A percentile compares a stretch with the other conserved stretches of the same genome.
Conservation (phyloP, 495 filamentous ascomycete species). For the Bombardia bombarda region DNA sequence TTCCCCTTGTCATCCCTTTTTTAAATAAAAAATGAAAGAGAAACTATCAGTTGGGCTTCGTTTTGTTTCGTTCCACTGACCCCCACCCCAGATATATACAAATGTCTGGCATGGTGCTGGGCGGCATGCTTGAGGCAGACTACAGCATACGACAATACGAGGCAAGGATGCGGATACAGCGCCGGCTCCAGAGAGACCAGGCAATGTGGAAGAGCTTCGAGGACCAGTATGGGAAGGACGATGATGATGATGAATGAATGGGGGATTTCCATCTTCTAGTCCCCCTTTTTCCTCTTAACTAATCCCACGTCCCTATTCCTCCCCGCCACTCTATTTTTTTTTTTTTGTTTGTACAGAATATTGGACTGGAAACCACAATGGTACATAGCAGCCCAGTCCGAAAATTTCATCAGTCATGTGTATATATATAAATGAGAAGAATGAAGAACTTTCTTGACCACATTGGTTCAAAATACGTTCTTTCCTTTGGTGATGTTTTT, state of each 20-base stretch:
- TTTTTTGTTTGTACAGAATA: no score
- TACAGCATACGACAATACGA: slow-evolving; percentile 61
- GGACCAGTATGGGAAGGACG: slow-evolving; percentile 29
- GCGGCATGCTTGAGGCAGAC: slow-evolving; percentile 80
- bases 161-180: slow-evolving; percentile 52
- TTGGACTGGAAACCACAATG: no score
- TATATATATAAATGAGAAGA: no score
- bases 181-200: slow-evolving; percentile 52
- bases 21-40: background rate
- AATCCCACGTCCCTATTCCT: background rate
- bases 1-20: background rate
- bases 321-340: background rate
- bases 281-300: background rate
- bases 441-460: no score
- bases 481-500: no score
- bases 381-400: no score
- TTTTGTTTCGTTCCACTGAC: no score
- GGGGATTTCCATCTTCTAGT: no score
- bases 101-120: slow-evolving; percentile 80
- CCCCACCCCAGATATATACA: slow-evolving; percentile 71
- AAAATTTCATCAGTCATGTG: background rate
- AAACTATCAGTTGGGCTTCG: no score
- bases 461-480: no score
- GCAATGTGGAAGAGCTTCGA: slow-evolving; percentile 51
- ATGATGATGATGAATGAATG: slow-evolving; percentile 23